Conservation (phyloP, 257 asterid species). For the Fraxinus americana region DNA sequence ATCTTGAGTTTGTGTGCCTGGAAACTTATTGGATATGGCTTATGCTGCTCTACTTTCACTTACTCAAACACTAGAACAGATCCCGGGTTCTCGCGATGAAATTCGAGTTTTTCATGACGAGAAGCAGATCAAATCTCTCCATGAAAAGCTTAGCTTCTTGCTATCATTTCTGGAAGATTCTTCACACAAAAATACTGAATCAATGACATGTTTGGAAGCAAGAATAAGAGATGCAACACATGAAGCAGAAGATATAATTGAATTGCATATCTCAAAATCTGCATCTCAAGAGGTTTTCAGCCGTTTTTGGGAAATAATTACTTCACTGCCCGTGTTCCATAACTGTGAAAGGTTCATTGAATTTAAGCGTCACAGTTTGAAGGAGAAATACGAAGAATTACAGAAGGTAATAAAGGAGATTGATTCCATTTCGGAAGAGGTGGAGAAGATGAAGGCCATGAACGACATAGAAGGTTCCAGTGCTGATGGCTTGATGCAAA, state of each 20-base stretch:
- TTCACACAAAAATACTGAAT: background rate
- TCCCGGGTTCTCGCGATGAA: background rate
- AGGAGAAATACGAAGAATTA: background rate
- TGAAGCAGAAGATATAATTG: background rate
- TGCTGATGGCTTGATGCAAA: background rate
- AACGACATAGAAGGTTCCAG: background rate
- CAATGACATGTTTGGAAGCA: background rate
- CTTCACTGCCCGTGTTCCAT: too few relatives aligned
- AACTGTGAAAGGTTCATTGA: too few relatives aligned
- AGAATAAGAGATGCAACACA: background rate
- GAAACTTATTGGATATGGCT: background rate
- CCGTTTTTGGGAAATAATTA: too few relatives aligned
- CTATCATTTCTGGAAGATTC: background rate
- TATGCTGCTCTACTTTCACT: background rate
- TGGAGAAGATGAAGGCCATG: background rate
- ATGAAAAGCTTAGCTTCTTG: background rate
- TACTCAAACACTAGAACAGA: background rate
- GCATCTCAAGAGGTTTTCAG: too few relatives aligned
- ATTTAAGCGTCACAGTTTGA: too few relatives aligned
- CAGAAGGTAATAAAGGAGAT: background rate
- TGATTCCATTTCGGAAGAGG: background rate
- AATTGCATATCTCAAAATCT: background rate
- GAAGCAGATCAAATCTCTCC: background rate
- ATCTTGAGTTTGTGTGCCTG: too few relatives aligned
- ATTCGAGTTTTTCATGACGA: background rate